Base-by-base conservation (phyloP, 148 eudicot species). In the Spergularia marina region DNA sequence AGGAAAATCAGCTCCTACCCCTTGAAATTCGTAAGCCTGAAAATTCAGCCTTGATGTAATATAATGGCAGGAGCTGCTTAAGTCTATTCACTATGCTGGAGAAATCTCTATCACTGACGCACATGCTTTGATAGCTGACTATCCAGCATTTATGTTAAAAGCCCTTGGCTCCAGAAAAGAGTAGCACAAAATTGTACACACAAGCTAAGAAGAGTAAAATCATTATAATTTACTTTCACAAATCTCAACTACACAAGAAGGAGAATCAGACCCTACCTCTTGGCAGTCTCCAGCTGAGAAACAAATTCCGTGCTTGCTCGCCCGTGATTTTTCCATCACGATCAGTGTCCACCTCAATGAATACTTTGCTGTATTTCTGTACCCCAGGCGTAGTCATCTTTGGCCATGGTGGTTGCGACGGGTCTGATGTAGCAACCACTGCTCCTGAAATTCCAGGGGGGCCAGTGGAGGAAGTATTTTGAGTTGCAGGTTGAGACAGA, bases 271-370 rank as follows among this genome's bases (percentile, higher is more conserved):
- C 11, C 63, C 39, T 84, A 95, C 99, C 99, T 90, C 94, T 92
- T 56, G 99, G 99, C 72, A 95, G 84, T 82, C 93, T 92, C 99
- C 99, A 95, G 80, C 97, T 92, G 74, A 95, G 85, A 83, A 95
- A 95, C 74, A 95, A 79, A 84, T 87, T 89, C 18, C 94, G 89
- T 21, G 99, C 99, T 83, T 95, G 87, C 65, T 86, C 90, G 65
- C 99, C 99, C 71, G 91, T 85, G 70, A 95, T 89, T 84, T 85
- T 95, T 78, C 99, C 97, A 88, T 95, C 99, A 74, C 96, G 86
- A 75, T 95, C 97, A 52, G 84, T 79, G 77, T 95, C 99, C 62
- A 92, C 97, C 75, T 95, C 99, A 86, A 86, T 75, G 75, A 95
- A 95, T 49, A 95, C 97, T 85, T 92, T 95, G 59, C 83, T 79